Evolutionary conservation across 768 basidiomycete species (phyloP), one percentile per base, ranked within the genome.

Genomic region (Clathrus columnatus): DNA sequence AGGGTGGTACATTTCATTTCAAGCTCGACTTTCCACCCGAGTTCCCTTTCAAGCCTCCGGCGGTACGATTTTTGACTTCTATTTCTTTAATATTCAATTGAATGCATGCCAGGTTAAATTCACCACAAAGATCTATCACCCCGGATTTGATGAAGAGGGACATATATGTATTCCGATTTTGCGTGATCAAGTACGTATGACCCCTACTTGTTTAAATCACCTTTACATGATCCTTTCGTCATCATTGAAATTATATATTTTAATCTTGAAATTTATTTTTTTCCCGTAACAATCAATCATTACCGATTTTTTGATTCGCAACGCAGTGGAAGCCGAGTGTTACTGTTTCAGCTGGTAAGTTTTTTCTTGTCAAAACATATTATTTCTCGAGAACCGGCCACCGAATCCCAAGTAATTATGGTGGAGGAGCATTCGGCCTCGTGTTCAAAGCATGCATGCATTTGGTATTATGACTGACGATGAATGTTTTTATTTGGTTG

Each of bases 111-210:
- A 91, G 89, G 87, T 92, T 42, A 81, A 79, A 32, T 91, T 92
- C 68, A 81, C 74, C 41, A 92, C 90, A 54, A 91, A 83, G 76
- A 85, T 92, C 46, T 92, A 92, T 65, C 90, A 92, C 68, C 90
- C 90, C 24, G 90, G 91, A 32, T 87, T 92, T 67, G 90, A 92
- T 60, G 90, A 91, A 55, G 88, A 92, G 65, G 90, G 90, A 29
- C 75, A 79, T 21, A 91, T 92, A 56, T 92, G 90, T 65, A 81
- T 92, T 28, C 85, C 89, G 29, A 77, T 92, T 47, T 76, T 92
- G 50, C 80, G 86, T 62, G 90, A 92, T 67, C 87, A 91, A 72
- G 89, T 86, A 60, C 51, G 84, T 60, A 44, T 47, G 14, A 30
- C 46, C 18, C 32, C 23, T 32, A 5, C 29, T 54, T 17, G 20